A percentile compares a stretch with the other conserved stretches of the same genome.
Conservation (phyloP, 2,329 filamentous ascomycete genomes). For the Trichoderma sp. region DNA sequence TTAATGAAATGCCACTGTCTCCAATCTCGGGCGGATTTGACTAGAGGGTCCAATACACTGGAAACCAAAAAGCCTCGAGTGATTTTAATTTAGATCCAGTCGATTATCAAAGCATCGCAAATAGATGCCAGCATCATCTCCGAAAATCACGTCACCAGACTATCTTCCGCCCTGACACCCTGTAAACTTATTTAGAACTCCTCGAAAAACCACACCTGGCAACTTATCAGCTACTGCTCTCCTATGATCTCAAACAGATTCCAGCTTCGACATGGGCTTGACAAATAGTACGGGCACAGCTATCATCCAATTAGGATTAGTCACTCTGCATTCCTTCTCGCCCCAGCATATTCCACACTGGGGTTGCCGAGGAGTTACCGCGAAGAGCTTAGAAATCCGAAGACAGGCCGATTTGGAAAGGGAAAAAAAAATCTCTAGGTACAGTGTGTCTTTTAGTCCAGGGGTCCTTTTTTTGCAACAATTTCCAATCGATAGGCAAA, state of each 20-base stretch:
- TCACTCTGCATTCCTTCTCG: background rate
- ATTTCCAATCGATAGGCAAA: background rate
- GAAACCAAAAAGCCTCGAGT: background rate
- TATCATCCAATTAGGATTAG: background rate
- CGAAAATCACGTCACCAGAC: background rate
- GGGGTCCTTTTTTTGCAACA: background rate
- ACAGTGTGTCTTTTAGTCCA: background rate
- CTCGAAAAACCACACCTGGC: background rate
- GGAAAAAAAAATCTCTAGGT: background rate
- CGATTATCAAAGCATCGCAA: background rate
- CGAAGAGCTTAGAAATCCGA: conserved; percentile 21
- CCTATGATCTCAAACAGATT: background rate
- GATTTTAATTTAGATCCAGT: background rate
- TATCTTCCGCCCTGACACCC: background rate
- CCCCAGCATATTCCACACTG: background rate
- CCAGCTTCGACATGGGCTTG: background rate
- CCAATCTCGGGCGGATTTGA: conserved; percentile 2
- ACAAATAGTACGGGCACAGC: background rate
- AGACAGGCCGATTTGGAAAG: background rate
- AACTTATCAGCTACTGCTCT: background rate
- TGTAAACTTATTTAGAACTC: background rate
- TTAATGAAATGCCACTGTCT: background rate
- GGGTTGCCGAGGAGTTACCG: background rate
- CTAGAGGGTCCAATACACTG: conserved; percentile 12
- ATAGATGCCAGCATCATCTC: background rate